Conservation (phyloP, 805 yeast species). For the Scheffersomyces amazonensis region DNA sequence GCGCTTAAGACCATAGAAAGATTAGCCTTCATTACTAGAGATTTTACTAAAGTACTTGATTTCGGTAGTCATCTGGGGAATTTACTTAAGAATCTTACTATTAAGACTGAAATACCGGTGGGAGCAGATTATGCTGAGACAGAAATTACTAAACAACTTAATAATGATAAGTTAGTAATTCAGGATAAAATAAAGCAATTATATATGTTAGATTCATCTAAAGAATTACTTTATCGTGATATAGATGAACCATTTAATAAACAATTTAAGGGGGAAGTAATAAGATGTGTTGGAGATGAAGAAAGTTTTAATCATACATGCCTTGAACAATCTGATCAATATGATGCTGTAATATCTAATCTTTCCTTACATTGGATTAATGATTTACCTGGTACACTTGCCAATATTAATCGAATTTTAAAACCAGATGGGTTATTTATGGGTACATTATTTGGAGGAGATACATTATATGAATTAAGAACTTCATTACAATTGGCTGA, state of each 20-base stretch:
- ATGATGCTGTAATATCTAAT: constrained; percentile 73
- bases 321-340: constrained; percentile 36
- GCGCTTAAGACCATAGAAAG: constrained; percentile 73
- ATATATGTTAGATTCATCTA: constrained; percentile 66
- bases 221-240: constrained; percentile 52
- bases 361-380: constrained; percentile 82
- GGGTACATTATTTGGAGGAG: constrained; percentile 82
- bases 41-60: constrained; percentile 60
- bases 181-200: constrained; percentile 50
- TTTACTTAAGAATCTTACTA: constrained; percentile 42
- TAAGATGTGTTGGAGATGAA: constrained; percentile 63
- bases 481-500: constrained; percentile 82
- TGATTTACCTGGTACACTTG: constrained; percentile 67
- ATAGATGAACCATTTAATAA: constrained; percentile 36
- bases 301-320: constrained; percentile 50
- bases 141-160: constrained; percentile 40
- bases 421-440: constrained; percentile 81
- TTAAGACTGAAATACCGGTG: constrained; percentile 18
- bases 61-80: constrained; percentile 75
- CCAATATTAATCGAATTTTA: constrained; percentile 53
- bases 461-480: constrained; percentile 77
- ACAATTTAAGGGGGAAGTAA: constrained; percentile 40
- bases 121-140: constrained; percentile 33
- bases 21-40: constrained; percentile 66
- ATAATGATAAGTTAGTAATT: constrained; percentile 53